A percentile compares a stretch with the other conserved stretches of the same genome.
phyloP scores from a whole-genome alignment of 768 basidiomycete species.

The Tulasnella sp. region DNA sequence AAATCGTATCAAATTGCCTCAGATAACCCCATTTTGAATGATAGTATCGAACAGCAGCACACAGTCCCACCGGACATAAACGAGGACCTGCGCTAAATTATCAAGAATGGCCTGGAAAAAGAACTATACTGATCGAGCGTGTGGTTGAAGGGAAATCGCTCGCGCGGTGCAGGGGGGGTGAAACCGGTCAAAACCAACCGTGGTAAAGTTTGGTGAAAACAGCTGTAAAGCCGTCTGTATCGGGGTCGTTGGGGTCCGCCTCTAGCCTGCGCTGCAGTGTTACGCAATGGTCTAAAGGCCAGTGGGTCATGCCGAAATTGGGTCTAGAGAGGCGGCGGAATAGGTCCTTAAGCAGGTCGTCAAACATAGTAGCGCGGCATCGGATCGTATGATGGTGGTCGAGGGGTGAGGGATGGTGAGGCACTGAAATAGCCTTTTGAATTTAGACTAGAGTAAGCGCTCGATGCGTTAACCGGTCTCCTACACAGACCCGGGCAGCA shows the following conservation, averaged over 20 bases:
- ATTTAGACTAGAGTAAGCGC: not conserved
- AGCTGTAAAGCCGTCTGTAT: not conserved
- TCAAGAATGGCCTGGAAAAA: too few relatives aligned
- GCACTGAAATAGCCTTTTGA: not conserved
- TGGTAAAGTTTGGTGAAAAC: too few relatives aligned
- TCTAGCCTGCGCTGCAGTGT: not conserved
- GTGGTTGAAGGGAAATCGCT: too few relatives aligned
- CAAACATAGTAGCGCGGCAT: not conserved
- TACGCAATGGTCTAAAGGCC: not conserved
- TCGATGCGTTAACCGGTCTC: not conserved
- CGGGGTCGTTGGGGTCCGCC: not conserved
- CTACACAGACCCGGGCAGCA: too few relatives aligned
- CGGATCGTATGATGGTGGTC: not conserved
- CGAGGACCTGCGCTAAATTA: too few relatives aligned
- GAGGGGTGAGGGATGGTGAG: not conserved
- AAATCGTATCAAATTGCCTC: too few relatives aligned
- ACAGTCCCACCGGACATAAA: too few relatives aligned
- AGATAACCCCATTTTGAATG: too few relatives aligned
- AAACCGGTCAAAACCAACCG: too few relatives aligned
- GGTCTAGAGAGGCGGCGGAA: not conserved
- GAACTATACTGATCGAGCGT: too few relatives aligned
- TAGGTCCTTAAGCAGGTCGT: not conserved
- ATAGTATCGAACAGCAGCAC: too few relatives aligned
- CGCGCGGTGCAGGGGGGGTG: too few relatives aligned
- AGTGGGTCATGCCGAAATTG: not conserved